A percentile compares a stretch with the other conserved stretches of the same genome.
These are phyloP conservation scores for Sarocladium strictum DNA, from an alignment of 2,329 filamentous ascomycete species.

Conservation along the genomic window DNA sequence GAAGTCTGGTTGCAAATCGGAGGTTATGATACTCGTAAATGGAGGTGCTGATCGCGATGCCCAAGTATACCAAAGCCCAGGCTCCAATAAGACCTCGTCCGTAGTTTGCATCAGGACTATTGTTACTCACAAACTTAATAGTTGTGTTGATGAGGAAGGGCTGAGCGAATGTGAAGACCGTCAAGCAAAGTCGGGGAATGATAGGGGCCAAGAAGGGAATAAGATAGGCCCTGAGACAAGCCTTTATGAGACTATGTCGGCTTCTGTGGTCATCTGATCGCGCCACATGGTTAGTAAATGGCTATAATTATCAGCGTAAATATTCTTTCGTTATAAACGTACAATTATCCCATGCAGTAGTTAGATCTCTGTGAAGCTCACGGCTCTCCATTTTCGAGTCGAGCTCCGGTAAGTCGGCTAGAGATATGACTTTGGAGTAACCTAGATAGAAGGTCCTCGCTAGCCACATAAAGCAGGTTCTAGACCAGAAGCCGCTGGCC, in stretches of 20 bases:
- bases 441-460: neutral
- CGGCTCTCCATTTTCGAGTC: neutral
- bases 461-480: neutral
- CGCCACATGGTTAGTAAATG: neutral
- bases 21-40: neutral
- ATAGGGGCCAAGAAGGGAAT: slow-evolving; percentile 15
- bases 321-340: neutral
- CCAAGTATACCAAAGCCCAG: neutral
- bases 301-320: too few species aligned
- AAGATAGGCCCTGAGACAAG: slow-evolving; percentile 12
- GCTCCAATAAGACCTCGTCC: neutral
- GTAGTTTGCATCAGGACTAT: neutral
- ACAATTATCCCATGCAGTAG: neutral
- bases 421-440: neutral
- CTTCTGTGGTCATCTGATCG: neutral
- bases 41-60: neutral
- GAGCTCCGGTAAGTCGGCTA: neutral
- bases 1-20: neutral
- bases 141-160: slow-evolving; percentile 23
- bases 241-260: neutral
- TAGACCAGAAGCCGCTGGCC: neutral
- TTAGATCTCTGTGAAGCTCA: neutral
- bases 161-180: slow-evolving; percentile 23
- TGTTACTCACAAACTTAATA: slow-evolving; percentile 15
- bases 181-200: slow-evolving; percentile 20